Percentiles rank a stretch among this genome's conserved stretches.
phyloP scores from a whole-genome alignment of 73 alveolate genomes.

The Paramecium sexaurelia region DNA sequence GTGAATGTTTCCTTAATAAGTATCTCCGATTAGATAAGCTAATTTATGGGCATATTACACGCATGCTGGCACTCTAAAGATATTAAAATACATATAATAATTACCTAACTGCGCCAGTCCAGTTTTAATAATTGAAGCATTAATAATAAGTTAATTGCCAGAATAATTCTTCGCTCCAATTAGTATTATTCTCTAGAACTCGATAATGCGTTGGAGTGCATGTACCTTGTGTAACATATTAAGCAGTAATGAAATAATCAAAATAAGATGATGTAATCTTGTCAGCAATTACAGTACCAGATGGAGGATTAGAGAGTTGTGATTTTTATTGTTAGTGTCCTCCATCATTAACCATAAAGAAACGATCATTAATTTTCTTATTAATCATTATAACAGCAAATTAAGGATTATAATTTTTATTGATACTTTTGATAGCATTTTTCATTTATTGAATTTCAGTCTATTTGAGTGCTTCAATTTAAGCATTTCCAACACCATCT shows the following conservation, averaged over 20 bases:
- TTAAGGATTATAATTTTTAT: conserved; percentile 8
- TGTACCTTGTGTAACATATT: conserved; percentile 50
- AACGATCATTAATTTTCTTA: conserved; percentile 52
- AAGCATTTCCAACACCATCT: conserved; percentile 72
- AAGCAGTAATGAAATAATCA: conserved; percentile 21
- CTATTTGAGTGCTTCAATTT: background rate
- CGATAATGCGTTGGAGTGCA: conserved; percentile 44
- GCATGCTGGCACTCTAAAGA: conserved; percentile 88
- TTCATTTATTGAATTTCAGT: conserved; percentile 28
- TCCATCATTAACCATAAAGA: background rate
- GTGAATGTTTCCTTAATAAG: background rate
- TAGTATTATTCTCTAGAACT: conserved; percentile 72
- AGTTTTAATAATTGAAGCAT: conserved; percentile 87
- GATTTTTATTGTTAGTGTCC: background rate
- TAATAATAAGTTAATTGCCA: conserved; percentile 85
- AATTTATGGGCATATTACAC: conserved; percentile 74
- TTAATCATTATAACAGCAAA: conserved; percentile 55
- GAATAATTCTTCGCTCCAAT: conserved; percentile 68
- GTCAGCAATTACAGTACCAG: conserved; percentile 22
- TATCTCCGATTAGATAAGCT: conserved; percentile 1
- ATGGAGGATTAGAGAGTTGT: conserved; percentile 1
- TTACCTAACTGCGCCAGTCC: conserved; percentile 81
- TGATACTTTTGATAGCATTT: background rate
- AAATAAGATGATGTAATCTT: background rate
- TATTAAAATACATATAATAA: background rate